These are phyloP conservation scores for Lactarius quietus DNA, from an alignment of 768 basidiomycete genomes.

Conservation along the genomic window DNA sequence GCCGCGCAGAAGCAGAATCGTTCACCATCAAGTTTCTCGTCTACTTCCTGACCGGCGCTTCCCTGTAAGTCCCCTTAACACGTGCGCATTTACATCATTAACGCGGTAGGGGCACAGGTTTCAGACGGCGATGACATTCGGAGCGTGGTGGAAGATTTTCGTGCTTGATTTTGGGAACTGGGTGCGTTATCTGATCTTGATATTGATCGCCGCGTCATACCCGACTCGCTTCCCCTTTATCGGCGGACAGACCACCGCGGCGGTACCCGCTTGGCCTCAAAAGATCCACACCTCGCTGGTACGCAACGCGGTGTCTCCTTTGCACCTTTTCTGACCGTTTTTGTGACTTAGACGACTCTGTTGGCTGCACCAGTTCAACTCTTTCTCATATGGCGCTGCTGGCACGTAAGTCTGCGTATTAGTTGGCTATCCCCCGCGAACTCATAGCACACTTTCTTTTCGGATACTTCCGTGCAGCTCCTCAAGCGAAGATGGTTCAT, in stretches of 20 bases:
- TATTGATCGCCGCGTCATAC: not conserved
- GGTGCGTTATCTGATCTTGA: conserved; percentile 17
- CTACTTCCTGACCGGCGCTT: conserved; percentile 27
- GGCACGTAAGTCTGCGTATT: conserved; percentile 25
- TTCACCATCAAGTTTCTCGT: conserved; percentile 26
- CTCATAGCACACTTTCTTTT: not conserved
- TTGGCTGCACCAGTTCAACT: conserved; percentile 32
- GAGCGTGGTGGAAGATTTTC: conserved; percentile 27
- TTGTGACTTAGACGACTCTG: conserved; percentile 22
- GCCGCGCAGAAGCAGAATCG: conserved; percentile 22
- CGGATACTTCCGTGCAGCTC: not conserved
- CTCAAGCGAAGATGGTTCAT: conserved; percentile 3
- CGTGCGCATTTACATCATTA: not conserved
- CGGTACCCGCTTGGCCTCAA: conserved; percentile 8
- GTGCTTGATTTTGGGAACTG: conserved; percentile 30
- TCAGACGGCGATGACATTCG: conserved; percentile 28
- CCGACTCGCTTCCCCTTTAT: not conserved
- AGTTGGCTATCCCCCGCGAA: no score
- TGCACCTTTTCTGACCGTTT: not conserved
- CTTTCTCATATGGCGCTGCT: conserved; percentile 32
- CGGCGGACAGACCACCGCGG: not conserved
- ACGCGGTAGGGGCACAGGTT: conserved; percentile 16
- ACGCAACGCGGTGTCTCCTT: not conserved
- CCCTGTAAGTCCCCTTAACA: conserved; percentile 26
- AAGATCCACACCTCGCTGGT: conserved; percentile 14